Conservation (phyloP, 768 basidiomycete species). For the Tubosaeta sp. region DNA sequence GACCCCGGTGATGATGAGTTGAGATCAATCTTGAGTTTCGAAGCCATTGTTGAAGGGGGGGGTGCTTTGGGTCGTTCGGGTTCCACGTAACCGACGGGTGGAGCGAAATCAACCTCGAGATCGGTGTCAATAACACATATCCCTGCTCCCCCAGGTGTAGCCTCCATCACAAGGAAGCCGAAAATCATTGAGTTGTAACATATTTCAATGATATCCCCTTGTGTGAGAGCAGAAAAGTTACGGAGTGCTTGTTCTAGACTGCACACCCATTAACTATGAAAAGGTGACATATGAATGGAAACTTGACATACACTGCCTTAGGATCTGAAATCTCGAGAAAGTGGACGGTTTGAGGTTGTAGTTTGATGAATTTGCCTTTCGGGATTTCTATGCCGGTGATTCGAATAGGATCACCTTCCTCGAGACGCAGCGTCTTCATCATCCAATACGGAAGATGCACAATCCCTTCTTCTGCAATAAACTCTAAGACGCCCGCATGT, state of each 20-base stretch:
- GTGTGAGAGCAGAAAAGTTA: constrained; percentile 87
- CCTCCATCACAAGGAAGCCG: constrained; percentile 94
- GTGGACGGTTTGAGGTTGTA: constrained; percentile 92
- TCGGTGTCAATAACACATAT: constrained; percentile 93
- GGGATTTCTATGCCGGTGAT: constrained; percentile 83
- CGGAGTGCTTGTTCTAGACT: constrained; percentile 94
- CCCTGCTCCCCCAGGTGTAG: constrained; percentile 78
- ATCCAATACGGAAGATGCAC: constrained; percentile 98
- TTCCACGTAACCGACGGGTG: constrained; percentile 92
- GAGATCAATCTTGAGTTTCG: constrained; percentile 92
- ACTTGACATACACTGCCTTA: constrained; percentile 82
- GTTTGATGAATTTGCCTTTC: constrained; percentile 94
- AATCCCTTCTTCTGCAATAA: constrained; percentile 94
- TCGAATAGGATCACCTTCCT: constrained; percentile 93
- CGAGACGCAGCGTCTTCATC: constrained; percentile 94
- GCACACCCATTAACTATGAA: constrained; percentile 2
- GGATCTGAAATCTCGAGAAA: constrained; percentile 97
- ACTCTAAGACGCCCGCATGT: constrained; percentile 96
- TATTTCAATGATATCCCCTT: constrained; percentile 97
- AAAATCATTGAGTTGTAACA: constrained; percentile 96
- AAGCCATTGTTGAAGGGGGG: constrained; percentile 88
- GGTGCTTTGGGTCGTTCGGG: constrained; percentile 82
- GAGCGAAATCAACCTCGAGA: constrained; percentile 95
- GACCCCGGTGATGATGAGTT: constrained; percentile 83
- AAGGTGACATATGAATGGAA: neutral